phyloP scores from a whole-genome alignment of 1,284 basidiomycete species.

The Stygiomarasmius scandens region DNA sequence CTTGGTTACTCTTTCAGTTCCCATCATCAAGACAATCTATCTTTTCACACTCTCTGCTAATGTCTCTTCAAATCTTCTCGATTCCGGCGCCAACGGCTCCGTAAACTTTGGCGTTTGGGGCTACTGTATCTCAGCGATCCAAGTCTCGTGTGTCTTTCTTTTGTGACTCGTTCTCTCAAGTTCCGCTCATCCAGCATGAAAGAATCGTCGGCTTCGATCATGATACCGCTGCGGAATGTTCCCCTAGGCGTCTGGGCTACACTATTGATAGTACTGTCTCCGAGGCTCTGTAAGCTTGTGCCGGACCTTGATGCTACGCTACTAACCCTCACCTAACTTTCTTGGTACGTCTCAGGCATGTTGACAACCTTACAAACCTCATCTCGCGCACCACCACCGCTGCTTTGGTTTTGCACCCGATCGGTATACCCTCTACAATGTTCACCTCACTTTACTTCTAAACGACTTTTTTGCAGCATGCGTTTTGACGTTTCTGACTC shows the following conservation, averaged over 20 bases:
- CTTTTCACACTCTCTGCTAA: slow-evolving; percentile 50
- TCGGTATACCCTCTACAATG: slow-evolving; percentile 42
- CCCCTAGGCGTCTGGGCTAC: slow-evolving; percentile 51
- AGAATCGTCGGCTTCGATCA: slow-evolving; percentile 45
- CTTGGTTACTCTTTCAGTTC: slow-evolving; percentile 58
- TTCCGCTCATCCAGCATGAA: slow-evolving; percentile 17
- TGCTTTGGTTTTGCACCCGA: slow-evolving; percentile 42
- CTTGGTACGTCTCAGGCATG: slow-evolving; percentile 25
- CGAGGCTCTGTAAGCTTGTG: slow-evolving; percentile 41
- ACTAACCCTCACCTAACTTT: slow-evolving; percentile 9
- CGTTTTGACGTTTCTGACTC: slow-evolving; percentile 52
- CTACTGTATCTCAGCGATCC: slow-evolving; percentile 53
- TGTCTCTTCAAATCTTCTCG: slow-evolving; percentile 34
- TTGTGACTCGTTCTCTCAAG: slow-evolving; percentile 19
- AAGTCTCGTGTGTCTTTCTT: slow-evolving; percentile 43
- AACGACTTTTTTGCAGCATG: slow-evolving; percentile 39
- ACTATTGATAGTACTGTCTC: slow-evolving; percentile 51
- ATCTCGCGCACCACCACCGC: slow-evolving; percentile 41
- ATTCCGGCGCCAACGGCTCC: slow-evolving; percentile 37
- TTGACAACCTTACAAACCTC: slow-evolving; percentile 37
- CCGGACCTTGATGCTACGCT: slow-evolving; percentile 3
- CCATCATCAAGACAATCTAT: slow-evolving; percentile 58
- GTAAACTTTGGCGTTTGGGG: slow-evolving; percentile 63
- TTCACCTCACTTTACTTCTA: background rate
- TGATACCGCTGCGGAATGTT: slow-evolving; percentile 43